phyloP scores from a whole-genome alignment of 2,329 filamentous ascomycete species.

The Aspergillus bombycis region DNA sequence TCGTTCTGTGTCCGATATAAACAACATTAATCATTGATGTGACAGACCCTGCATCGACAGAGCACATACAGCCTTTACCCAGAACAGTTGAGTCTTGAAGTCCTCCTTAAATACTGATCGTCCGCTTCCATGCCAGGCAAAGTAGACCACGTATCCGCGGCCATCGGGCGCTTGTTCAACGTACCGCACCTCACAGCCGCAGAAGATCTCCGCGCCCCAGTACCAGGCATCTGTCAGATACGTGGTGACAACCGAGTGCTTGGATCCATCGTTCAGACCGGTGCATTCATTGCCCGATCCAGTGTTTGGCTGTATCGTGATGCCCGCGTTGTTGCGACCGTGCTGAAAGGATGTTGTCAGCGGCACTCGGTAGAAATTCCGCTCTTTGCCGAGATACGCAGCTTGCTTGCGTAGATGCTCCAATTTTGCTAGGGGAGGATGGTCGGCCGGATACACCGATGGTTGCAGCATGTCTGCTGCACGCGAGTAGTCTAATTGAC shows the following conservation, averaged over 20 bases:
- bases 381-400: not conserved
- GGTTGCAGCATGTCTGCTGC: not conserved
- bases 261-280: not conserved
- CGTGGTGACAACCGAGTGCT: constrained; percentile 54
- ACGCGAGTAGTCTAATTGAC: not conserved
- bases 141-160: constrained; percentile 63
- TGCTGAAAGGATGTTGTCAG: not conserved
- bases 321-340: not conserved
- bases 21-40: constrained; percentile 47
- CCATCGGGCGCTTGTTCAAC: constrained; percentile 55
- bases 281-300: not conserved
- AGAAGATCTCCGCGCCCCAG: constrained; percentile 73
- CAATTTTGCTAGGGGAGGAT: not conserved
- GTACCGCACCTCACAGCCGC: constrained; percentile 67
- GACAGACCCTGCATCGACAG: too few species aligned
- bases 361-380: not conserved
- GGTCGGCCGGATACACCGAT: not conserved
- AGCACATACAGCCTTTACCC: not conserved
- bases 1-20: constrained; percentile 43
- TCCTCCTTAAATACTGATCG: not conserved
- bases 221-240: constrained; percentile 73
- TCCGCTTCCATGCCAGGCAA: not conserved
- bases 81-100: not conserved
- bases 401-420: not conserved
- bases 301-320: not conserved